Base-by-base conservation (phyloP, 345 rosid species). In the Euphorbia pulcherrima region DNA sequence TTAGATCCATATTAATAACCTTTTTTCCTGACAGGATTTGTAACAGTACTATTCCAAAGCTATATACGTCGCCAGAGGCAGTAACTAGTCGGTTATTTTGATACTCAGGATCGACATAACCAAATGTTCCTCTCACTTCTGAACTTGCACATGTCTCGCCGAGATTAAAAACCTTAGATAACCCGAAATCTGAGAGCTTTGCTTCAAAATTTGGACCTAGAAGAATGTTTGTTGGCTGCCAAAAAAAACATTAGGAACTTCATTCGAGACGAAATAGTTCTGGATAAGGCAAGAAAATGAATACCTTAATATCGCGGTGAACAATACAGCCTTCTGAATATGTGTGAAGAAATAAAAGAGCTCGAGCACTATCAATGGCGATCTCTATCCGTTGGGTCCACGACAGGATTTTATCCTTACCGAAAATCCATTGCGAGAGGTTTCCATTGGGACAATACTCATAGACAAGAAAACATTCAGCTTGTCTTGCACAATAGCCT, bases 111-210 rank as follows among this genome's bases (percentile, higher is more conserved):
- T 85, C 82, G 2, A 81, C 76, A 55, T 85, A 81, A 18, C 89
- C 83, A 63, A 85, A 79, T 26, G 83, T 75, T 66, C 85, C 86
- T 62, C 86, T 68, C 7, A 85, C 85, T 83, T 85, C 89, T 57
- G 85, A 80, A 78, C 78, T 83, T 12, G 63, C 80, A 55, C 74
- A 9, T 21, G 76, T 75, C 68, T 83, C 78, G 0, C 81, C 83
- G 7, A 68, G 18, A 55, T 79, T 67, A 0, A 83, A 77, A 39
- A 85, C 68, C 76, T 85, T 85, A 6, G 78, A 81, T 68, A 81
- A 69, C 48, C 89, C 85, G 20, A 85, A 82, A 51, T 85, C 86
- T 27, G 86, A 85, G 23, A 83, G 80, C 71, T 85, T 83, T 40
- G 85, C 82, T 69, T 81, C 83, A 55, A 85, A 83, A 56, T 79